Base-by-base conservation (phyloP, 75 land plant genomes). In the Sequoiadendron giganteum region DNA sequence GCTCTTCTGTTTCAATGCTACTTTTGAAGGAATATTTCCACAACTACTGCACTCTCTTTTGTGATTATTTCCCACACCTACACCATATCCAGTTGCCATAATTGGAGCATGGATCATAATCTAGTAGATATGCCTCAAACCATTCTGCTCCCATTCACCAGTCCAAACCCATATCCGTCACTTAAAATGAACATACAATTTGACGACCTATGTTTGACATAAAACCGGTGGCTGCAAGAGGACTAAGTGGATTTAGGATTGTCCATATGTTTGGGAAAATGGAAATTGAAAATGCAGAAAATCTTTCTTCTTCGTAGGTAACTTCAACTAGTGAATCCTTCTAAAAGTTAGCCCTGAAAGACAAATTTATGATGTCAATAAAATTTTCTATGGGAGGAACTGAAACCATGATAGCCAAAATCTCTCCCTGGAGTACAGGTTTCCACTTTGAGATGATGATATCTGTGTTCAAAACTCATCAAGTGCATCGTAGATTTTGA, bases 81-180 rank as follows among this genome's bases (percentile, higher is more conserved):
- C 99, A 81, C 99, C 99, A 89, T 97, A 98, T 11, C 99, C 99
- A 98, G 87, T 98, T 98, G 39, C 99, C 99, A 91, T 98, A 98
- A 79, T 98, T 98, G 56, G 99, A 98, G 89, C 97, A 97, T 10
- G 99, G 99, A 86, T 98, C 99, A 88, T 97, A 97, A 88, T 98
- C 99, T 73, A 98, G 87, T 10, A 98, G 94, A 85, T 95, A 97
- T 19, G 98, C 91, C 88, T 98, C 99, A 92, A 98, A 98, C 99
- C 99, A 98, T 87, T 98, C 99, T 48, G 99, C 99, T 87, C 99
- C 99, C 96, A 97, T 96, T 68, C 99, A 91, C 99, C 99, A 98
- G 86, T 98, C 99, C 28, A 98, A 88, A 9, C 99, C 99, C 97
- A 98, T 96, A 87, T 98, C 99, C 55, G 99, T 92, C 75, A 98